These are phyloP conservation scores for Aquanectria penicillioides DNA, from an alignment of 2,329 filamentous ascomycete species.

Conservation along the genomic window DNA sequence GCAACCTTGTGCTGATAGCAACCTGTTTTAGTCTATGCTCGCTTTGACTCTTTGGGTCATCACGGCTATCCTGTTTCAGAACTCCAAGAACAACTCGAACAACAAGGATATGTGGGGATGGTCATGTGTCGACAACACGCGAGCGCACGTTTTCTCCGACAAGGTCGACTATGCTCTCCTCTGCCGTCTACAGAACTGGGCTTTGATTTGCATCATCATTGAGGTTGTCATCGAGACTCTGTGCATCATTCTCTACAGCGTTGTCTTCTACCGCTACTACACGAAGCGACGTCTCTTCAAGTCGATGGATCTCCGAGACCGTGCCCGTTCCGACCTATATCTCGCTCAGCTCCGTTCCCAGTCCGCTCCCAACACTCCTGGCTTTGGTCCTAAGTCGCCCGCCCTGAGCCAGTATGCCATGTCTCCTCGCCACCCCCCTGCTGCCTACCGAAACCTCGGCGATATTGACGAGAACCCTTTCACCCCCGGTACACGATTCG, in stretches of 20 bases:
- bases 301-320: conserved; percentile 95
- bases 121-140: conserved; percentile 92
- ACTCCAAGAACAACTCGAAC: conserved; percentile 72
- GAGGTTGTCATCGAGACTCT: conserved; percentile 93
- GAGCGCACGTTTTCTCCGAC: conserved; percentile 78
- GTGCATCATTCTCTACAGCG: conserved; percentile 89
- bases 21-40: conserved; percentile 73
- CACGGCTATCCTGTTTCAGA: conserved; percentile 85
- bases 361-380: conserved; percentile 94
- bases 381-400: conserved; percentile 78
- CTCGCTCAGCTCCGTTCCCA: conserved; percentile 85
- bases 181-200: conserved; percentile 94
- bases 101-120: conserved; percentile 97
- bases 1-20: conserved; percentile 13
- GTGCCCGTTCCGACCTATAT: conserved; percentile 93
- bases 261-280: conserved; percentile 98
- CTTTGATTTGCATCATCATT: conserved; percentile 95
- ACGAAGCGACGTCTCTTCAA: conserved; percentile 95
- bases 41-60: conserved; percentile 93
- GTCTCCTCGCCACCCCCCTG: conserved; percentile 70
- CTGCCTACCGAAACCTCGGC: conserved; percentile 62
- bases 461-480: conserved; percentile 60
- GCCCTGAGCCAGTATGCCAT: conserved; percentile 59
- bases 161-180: conserved; percentile 90
- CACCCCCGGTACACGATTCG: conserved; percentile 65